These are phyloP conservation scores for Mycena venus DNA, from an alignment of 768 basidiomycete genomes.

Conservation along the genomic window DNA sequence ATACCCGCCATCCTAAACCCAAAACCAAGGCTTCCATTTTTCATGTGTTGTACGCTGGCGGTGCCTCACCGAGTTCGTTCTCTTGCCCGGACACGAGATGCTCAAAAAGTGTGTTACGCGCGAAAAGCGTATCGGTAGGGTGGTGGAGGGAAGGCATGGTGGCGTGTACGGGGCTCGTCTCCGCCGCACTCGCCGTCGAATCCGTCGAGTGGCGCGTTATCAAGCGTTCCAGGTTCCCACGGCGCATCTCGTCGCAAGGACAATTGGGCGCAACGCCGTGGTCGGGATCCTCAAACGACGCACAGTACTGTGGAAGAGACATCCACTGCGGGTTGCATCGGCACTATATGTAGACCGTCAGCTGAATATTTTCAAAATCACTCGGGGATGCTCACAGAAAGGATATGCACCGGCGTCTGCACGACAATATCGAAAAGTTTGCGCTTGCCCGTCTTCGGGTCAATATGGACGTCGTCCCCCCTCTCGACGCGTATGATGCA, in stretches of 20 bases:
- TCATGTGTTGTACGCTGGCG: slow-evolving; percentile 72
- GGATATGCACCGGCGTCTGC: slow-evolving; percentile 87
- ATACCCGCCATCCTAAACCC: neutral
- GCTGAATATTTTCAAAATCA: neutral
- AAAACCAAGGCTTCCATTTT: neutral
- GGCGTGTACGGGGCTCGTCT: slow-evolving; percentile 51
- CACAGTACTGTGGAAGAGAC: slow-evolving; percentile 82
- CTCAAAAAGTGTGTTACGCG: slow-evolving; percentile 75
- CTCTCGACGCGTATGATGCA: slow-evolving; percentile 86
- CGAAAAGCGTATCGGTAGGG: slow-evolving; percentile 49
- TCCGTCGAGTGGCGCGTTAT: slow-evolving; percentile 50
- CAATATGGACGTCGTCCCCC: slow-evolving; percentile 76
- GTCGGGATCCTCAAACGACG: slow-evolving; percentile 54
- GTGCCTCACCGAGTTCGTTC: slow-evolving; percentile 84
- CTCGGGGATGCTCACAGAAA: slow-evolving; percentile 73
- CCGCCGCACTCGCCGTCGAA: slow-evolving; percentile 51
- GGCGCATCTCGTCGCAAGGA: slow-evolving; percentile 54
- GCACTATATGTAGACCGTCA: slow-evolving; percentile 61
- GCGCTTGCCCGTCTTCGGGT: slow-evolving; percentile 76
- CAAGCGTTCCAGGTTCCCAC: slow-evolving; percentile 45
- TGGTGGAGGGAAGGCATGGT: slow-evolving; percentile 46
- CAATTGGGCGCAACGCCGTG: slow-evolving; percentile 53
- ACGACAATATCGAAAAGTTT: slow-evolving; percentile 92
- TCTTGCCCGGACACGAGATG: slow-evolving; percentile 87
- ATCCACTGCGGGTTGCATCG: slow-evolving; percentile 86